Conservation (phyloP, 176 grass and related monocot species). For the Tuctoria greenei region DNA sequence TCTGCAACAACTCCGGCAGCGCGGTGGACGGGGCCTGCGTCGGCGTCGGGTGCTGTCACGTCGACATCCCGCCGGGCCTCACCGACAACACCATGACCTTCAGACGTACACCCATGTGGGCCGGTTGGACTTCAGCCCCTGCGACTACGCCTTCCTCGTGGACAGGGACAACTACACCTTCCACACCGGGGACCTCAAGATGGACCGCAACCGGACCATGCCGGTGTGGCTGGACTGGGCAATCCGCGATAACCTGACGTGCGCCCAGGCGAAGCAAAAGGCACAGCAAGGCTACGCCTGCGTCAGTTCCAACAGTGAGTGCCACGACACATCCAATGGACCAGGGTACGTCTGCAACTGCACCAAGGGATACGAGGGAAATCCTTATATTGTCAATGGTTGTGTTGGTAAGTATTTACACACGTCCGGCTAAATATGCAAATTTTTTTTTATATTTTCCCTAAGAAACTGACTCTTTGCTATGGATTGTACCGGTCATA, state of each 20-base stretch:
- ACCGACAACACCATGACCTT: neutral
- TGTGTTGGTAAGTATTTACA: too few species aligned
- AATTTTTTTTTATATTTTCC: too few species aligned
- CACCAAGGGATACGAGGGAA: slow-evolving; percentile 17
- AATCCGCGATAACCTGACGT: neutral
- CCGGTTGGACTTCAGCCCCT: too few species aligned
- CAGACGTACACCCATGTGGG: fast-evolving
- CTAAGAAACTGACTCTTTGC: too few species aligned
- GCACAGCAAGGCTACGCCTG: neutral
- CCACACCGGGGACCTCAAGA: neutral
- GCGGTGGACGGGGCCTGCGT: neutral
- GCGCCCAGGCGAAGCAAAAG: neutral
- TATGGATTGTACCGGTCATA: too few species aligned
- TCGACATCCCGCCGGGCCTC: slow-evolving; percentile 14
- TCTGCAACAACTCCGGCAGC: neutral
- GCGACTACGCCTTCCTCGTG: slow-evolving; percentile 25
- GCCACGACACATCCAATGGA: neutral
- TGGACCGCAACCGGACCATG: too few species aligned
- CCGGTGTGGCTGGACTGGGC: slow-evolving; percentile 32
- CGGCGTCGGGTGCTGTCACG: slow-evolving; percentile 9
- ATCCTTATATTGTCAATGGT: too few species aligned
- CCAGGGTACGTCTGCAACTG: slow-evolving; percentile 28
- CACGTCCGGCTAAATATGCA: too few species aligned
- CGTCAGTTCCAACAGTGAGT: slow-evolving; percentile 2
- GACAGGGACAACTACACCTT: slow-evolving; percentile 16